Conservation (phyloP, 345 rosid genomes). For the Gossypium longicalyx region DNA sequence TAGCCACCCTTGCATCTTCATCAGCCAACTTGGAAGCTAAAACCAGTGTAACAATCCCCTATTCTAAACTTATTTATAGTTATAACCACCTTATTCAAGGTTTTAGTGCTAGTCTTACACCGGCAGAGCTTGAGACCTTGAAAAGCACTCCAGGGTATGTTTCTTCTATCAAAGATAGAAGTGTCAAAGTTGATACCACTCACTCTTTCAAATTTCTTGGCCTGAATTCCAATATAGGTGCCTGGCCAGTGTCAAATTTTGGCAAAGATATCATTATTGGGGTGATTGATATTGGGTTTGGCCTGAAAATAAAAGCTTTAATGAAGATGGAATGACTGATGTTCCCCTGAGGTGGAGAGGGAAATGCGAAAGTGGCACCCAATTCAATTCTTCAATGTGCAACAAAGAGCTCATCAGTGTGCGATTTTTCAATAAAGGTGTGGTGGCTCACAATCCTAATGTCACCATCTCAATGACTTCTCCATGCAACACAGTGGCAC, state of each 20-base stretch:
- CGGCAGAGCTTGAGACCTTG: constrained; percentile 29
- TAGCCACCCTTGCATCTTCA: constrained; percentile 32
- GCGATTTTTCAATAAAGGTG: constrained; percentile 39
- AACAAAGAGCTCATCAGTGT: constrained; percentile 37
- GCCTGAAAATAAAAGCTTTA: constrained; percentile 44
- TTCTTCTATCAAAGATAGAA: constrained; percentile 28
- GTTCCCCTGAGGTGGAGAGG: constrained; percentile 48
- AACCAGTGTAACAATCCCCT: not conserved
- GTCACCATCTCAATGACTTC: constrained; percentile 41
- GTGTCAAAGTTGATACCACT: constrained; percentile 37
- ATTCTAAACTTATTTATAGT: constrained; percentile 32
- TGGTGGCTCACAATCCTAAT: constrained; percentile 28
- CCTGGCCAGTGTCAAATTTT: constrained; percentile 35
- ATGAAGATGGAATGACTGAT: constrained; percentile 28
- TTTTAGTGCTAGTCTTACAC: constrained; percentile 38
- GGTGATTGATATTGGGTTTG: constrained; percentile 41
- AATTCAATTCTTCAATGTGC: constrained; percentile 43
- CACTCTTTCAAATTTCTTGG: constrained; percentile 34
- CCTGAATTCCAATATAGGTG: constrained; percentile 27
- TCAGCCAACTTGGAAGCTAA: not conserved
- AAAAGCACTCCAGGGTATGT: constrained; percentile 33
- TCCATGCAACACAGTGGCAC: constrained; percentile 36
- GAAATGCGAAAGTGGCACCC: constrained; percentile 34
- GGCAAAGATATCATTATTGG: constrained; percentile 46
- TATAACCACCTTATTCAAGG: constrained; percentile 40